Base-by-base conservation (phyloP, 345 rosid species). In the Noccaea caerulescens region DNA sequence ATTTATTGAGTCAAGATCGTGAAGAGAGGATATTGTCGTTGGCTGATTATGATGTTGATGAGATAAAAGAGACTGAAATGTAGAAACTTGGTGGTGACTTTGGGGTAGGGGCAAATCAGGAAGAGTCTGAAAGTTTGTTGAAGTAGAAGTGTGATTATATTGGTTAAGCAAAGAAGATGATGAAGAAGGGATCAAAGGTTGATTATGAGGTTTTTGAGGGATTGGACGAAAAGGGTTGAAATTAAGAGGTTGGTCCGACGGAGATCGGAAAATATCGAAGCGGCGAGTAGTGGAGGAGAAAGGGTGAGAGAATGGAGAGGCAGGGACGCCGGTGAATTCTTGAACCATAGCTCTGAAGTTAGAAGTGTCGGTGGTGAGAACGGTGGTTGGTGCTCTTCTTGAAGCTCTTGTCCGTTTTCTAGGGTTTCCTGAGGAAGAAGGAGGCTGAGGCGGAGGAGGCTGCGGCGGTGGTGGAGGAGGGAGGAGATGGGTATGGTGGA, bases 341-440 rank as follows among this genome's bases (percentile, higher is more conserved):
- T 93, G 98, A 71, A 93, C 98, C 93, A 93, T 93, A 63, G 93
- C 86, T 73, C 98, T 72, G 73, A 93, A 93, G 77, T 93, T 93
- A 4, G 88, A 81, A 5, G 98, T 84, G 85, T 93, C 95, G 18
- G 98, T 92, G 44, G 91, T 87, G 41, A 92, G 88, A 71, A 92
- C 88, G 0, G 98, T 88, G 46, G 98, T 92, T 1, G 95, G 95
- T 4, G 98, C 98, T 27, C 95, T 76, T 61, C 98, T 83, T 7
- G 98, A 90, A 6, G 97, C 93, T 77, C 97, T 83, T 0, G 97
- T 82, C 63, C 98, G 72, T 80, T 92, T 92, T 81, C 84, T 90
- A 12, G 97, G 87, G 80, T 90, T 93, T 72, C 83, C 72, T 0
- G 71, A 51, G 7, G 68, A 63, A 34, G 30, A 32, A 55, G 67